Conservation (phyloP, 352 stramenopile species). For the Globisporangium parvum region DNA sequence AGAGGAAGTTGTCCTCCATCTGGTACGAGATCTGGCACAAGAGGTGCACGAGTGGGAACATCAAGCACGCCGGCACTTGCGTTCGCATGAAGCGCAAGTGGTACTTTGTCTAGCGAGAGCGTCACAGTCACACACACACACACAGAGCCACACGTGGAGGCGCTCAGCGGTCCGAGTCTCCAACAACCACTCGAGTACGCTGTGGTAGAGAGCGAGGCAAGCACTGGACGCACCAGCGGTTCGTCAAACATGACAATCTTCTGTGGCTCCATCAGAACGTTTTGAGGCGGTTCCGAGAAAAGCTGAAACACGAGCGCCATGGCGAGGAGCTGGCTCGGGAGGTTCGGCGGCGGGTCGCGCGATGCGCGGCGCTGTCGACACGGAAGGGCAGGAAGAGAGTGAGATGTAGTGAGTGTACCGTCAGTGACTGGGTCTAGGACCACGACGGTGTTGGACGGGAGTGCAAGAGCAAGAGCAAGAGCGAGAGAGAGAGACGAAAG, state of each 20-base stretch:
- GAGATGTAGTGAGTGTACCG: no score
- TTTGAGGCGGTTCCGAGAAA: conserved; percentile 78
- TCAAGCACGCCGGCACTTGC: conserved; percentile 69
- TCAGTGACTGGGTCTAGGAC: conserved; percentile 1
- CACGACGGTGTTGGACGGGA: neutral
- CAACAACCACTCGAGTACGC: no score
- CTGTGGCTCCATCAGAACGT: conserved; percentile 69
- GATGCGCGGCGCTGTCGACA: conserved; percentile 42
- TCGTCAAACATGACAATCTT: conserved; percentile 84
- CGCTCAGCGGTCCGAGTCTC: no score
- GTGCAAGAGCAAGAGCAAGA: no score
- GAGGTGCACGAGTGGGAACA: conserved; percentile 81
- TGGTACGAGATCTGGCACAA: conserved; percentile 88
- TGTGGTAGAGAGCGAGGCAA: no score
- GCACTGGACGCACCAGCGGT: conserved; percentile 52
- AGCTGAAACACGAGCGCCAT: conserved; percentile 84
- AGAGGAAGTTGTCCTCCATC: conserved; percentile 78
- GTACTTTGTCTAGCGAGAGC: conserved; percentile 64
- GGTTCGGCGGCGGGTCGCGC: conserved; percentile 64
- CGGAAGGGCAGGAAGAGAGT: neutral
- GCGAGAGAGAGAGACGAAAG: no score
- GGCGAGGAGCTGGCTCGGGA: conserved; percentile 73
- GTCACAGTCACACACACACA: neutral
- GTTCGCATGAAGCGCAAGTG: conserved; percentile 75
- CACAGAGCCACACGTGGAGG: neutral